A percentile compares a stretch with the other conserved stretches of the same genome.
Evolutionary conservation across 164 flowering plant species (phyloP).

Genomic region (Tinospora cordifolia): DNA sequence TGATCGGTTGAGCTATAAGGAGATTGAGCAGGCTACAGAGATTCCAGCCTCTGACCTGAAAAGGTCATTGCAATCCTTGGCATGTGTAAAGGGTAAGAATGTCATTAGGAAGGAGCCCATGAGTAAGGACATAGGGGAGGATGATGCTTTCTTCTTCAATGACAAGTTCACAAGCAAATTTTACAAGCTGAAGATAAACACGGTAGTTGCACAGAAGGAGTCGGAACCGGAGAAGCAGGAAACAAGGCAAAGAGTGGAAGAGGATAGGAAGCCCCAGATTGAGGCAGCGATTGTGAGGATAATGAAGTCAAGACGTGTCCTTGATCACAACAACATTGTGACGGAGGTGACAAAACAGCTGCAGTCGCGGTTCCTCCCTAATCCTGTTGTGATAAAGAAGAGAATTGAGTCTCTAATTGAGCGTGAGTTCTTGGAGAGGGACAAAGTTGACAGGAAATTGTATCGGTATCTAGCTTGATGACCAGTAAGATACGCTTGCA

Average conservation of each 20-base stretch:
- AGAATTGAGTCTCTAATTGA: conserved; percentile 93
- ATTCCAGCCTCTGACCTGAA: conserved; percentile 53
- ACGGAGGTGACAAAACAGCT: conserved; percentile 94
- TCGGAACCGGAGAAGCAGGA: conserved; percentile 94
- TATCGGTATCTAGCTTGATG: conserved; percentile 83
- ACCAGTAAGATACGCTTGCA: not conserved
- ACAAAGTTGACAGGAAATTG: conserved; percentile 61
- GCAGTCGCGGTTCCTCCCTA: conserved; percentile 81
- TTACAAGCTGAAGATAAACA: conserved; percentile 87
- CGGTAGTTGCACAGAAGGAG: conserved; percentile 94
- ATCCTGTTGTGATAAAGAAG: conserved; percentile 88
- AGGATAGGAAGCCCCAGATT: conserved; percentile 93
- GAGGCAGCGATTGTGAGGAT: conserved; percentile 94
- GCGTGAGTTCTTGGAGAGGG: conserved; percentile 94
- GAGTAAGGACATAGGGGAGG: conserved; percentile 90
- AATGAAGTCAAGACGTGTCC: conserved; percentile 79
- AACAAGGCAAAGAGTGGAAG: conserved; percentile 91
- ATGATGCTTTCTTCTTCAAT: conserved; percentile 70
- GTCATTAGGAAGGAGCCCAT: conserved; percentile 85
- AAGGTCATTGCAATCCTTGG: conserved; percentile 59
- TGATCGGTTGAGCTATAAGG: conserved; percentile 37
- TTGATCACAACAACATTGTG: conserved; percentile 85
- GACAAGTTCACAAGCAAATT: conserved; percentile 81
- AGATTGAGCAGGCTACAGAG: conserved; percentile 59
- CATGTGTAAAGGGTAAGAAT: conserved; percentile 65